Base-by-base conservation (phyloP, 1,284 basidiomycete species). In the Apiotrichum brassicae region DNA sequence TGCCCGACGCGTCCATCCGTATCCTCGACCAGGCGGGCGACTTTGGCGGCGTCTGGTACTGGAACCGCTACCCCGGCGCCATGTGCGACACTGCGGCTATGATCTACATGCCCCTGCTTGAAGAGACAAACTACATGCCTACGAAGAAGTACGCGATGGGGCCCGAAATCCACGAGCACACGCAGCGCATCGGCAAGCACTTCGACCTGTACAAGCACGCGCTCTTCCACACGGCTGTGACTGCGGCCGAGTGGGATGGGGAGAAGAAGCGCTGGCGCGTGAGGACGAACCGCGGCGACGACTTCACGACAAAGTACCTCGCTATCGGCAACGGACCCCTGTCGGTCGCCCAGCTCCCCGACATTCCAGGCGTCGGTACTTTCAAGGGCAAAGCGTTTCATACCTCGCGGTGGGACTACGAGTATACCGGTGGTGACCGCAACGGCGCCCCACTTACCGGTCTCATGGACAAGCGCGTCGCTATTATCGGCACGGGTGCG, bases 321-420 rank as follows among this genome's bases (percentile, higher is more conserved):
- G 13, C 28, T 5, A 24, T 26, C 25, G 40, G 25, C 22, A 32
- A 14, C 9, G 40, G 40, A 13, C 24, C 24, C n/a, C 40, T 42
- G 18, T 24, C 40, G 9, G 40, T 42, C 40, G 36, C 36, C 9
- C 36, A 38, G 36, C 36, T 38, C 63, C 59, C 61, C 20, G 57
- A 60, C 42, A 59, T 62, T 44, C 53, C 52, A 19, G 55, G 57
- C 16, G 34, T 60, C 20, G 47, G 55, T 28, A 43, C 46, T 11
- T 62, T 57, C 51, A 60, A 60, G 43, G 60, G 60, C 14, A 42
- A 28, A 28, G 43, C 59, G 12, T 53, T 49, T 33, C 60, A 62
- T 42, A 60, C 58, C 7, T 58, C 60, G n/a, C 36, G 56, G 11
- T 59, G 55, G 54, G 52, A 52, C 18, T 39, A 57, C 13, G 41